Base-by-base conservation (phyloP, 2,329 filamentous ascomycete genomes). In the Nectriaceae sp. region DNA sequence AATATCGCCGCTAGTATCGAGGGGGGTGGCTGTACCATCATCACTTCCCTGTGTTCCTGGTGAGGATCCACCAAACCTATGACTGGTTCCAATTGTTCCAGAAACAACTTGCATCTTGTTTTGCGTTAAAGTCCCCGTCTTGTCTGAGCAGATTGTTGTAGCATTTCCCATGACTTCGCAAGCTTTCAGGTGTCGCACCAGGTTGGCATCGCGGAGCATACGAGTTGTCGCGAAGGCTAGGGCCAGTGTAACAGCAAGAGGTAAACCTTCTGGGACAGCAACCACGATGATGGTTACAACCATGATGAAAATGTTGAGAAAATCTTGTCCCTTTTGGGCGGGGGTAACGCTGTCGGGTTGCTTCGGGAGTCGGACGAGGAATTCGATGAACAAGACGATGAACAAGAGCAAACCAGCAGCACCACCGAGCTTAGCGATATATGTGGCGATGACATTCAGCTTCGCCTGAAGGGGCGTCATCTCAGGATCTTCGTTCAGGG, bases 141-240 rank as follows among this genome's bases (percentile, higher is more conserved):
- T 87, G 70, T 87, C 83, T 1, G 82, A 85, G 68, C 83, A 87
- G 42, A 87, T 85, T 0, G 81, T 83, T 1, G 85, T 88, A 5
- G 87, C 87, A 61, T 89, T 90, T 44, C 88, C 88, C 87, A 90
- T 90, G 39, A 89, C 89, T 67, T 90, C 88, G 60, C 88, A 90
- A 19, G 88, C 86, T 61, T 88, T 87, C 47, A 91, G 76, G 48
- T 90, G 85, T 29, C 88, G 83, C 38, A 90, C 87, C 49, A 91
- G 71, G 60, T 90, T 90, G 70, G 88, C 88, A 67, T 90, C 87
- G 59, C 82, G 87, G 49, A 90, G 70, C 88, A 90, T 90, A 46
- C 85, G 81, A 11, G 83, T 89, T 1, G 87, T 90, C 4, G 88
- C 88, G 66, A 90, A 90, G 10, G 87, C 88, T 38, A 91, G 72